Base-by-base conservation (phyloP, 2,329 filamentous ascomycete genomes). In the Leptodontidium sp. region DNA sequence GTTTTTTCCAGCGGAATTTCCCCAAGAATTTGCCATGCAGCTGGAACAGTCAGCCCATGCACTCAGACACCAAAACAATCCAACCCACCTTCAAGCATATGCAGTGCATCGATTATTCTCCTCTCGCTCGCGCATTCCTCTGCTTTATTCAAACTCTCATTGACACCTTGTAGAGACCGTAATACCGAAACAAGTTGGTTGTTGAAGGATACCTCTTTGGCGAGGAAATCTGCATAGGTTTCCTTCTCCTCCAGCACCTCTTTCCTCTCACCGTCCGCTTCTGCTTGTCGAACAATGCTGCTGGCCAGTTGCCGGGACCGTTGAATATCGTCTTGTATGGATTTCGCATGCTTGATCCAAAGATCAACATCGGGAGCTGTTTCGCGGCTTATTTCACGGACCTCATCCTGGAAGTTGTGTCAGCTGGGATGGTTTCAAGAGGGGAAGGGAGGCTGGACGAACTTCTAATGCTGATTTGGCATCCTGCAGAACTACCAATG, bases 301-400 rank as follows among this genome's bases (percentile, higher is more conserved):
- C 90, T 90, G 26, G 95, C 94, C 45, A 94, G 90, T 17, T 88
- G 86, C 75, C 93, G 91, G 29, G 93, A 95, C 58, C 88, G 87
- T 75, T 93, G 88, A 72, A 98, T 95, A 77, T 98, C 95, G 70
- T 90, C 87, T 79, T 97, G 93, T 8, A 98, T 87, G 64, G 90
- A 88, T 80, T 93, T 93, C 59, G 94, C 93, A 79, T 96, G 93
- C 63, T 85, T 82, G 67, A 97, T 92, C 95, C 95, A 98, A 63
- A 90, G 87, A 77, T 93, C 91, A 62, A 97, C 91, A 76, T 97
- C 91, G 49, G 90, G 87, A 67, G 90, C 91, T 21, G 90, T 91
- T 73, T 93, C 89, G 77, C 89, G 87, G 80, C 94, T 97, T 70
- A 96, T 88, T 26, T 83, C 80, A 72, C 90, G 91, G 68, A 98